Conservation (phyloP, 805 yeast genomes). For the Starmerella floris region DNA sequence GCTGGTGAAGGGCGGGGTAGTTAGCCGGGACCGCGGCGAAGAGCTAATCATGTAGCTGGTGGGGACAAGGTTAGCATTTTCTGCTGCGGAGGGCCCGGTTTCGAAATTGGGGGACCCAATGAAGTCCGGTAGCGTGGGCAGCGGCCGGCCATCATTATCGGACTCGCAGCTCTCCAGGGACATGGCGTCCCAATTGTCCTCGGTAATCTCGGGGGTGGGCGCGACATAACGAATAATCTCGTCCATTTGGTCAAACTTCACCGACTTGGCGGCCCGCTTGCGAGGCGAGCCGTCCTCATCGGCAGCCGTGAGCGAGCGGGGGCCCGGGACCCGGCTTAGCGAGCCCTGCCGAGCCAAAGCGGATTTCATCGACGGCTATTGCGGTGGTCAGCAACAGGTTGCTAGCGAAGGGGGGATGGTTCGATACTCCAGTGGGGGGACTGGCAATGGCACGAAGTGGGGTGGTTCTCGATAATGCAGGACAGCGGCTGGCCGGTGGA, state of each 20-base stretch:
- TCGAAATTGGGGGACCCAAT: not conserved
- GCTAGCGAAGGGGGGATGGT: too few relatives aligned
- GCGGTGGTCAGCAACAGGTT: too few relatives aligned
- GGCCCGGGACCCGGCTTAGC: slow-evolving; percentile 20
- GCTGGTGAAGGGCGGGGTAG: not conserved
- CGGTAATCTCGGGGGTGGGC: slow-evolving; percentile 19
- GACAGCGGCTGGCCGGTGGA: too few relatives aligned
- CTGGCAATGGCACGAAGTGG: too few relatives aligned
- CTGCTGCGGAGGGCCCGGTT: too few relatives aligned
- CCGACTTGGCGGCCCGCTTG: slow-evolving; percentile 16
- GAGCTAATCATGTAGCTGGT: not conserved
- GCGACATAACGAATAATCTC: slow-evolving; percentile 22
- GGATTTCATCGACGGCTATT: slow-evolving; percentile 14
- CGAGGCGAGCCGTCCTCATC: slow-evolving; percentile 9
- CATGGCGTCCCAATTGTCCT: slow-evolving; percentile 14
- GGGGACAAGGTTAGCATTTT: not conserved
- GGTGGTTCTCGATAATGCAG: too few relatives aligned
- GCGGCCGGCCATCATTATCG: slow-evolving; percentile 8
- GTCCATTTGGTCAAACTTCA: slow-evolving; percentile 23
- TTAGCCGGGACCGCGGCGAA: not conserved
- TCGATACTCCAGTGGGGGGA: too few relatives aligned
- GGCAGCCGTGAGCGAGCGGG: slow-evolving; percentile 13
- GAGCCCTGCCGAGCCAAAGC: slow-evolving; percentile 22
- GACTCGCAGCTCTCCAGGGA: slow-evolving; percentile 15
- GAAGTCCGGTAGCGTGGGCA: slow-evolving; percentile 10